Evolutionary conservation across 495 filamentous ascomycete species (phyloP).

Genomic region (Penicillium atrosanguineum): DNA sequence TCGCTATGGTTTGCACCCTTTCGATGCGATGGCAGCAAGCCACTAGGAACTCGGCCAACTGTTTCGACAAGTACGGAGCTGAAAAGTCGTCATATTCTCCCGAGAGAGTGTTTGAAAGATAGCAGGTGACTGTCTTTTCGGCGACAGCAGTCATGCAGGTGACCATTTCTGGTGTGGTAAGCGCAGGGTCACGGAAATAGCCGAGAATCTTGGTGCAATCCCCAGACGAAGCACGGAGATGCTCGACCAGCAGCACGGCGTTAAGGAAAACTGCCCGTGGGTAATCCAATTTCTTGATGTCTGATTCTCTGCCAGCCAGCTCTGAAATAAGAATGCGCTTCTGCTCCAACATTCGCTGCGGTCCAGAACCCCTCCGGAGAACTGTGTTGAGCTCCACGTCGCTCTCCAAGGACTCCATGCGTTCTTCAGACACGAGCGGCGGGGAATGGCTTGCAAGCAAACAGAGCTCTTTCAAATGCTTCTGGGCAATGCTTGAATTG

Average conservation of each 20-base stretch:
- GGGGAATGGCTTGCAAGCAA: constrained; percentile 81
- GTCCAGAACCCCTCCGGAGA: constrained; percentile 73
- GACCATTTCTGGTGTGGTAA: constrained; percentile 74
- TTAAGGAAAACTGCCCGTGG: constrained; percentile 88
- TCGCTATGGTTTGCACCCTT: constrained; percentile 81
- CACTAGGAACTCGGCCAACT: constrained; percentile 79
- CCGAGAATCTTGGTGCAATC: constrained; percentile 82
- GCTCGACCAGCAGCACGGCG: constrained; percentile 81
- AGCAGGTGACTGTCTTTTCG: constrained; percentile 66
- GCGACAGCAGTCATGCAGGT: constrained; percentile 85
- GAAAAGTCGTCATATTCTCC: constrained; percentile 73
- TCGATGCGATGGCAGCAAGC: constrained; percentile 90
- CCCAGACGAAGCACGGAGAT: constrained; percentile 73
- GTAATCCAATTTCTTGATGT: constrained; percentile 79
- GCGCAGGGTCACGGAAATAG: constrained; percentile 89
- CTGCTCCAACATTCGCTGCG: constrained; percentile 73
- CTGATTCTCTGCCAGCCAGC: constrained; percentile 68
- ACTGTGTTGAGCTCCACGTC: constrained; percentile 95
- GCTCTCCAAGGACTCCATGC: constrained; percentile 84
- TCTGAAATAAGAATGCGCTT: constrained; percentile 71
- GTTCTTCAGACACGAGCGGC: constrained; percentile 77
- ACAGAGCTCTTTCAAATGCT: constrained; percentile 68
- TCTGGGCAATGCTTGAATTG: constrained; percentile 62
- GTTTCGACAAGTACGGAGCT: constrained; percentile 79
- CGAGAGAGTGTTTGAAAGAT: constrained; percentile 66